phyloP scores from a whole-genome alignment of 495 filamentous ascomycete genomes.

The Cenococcum geophilum region DNA sequence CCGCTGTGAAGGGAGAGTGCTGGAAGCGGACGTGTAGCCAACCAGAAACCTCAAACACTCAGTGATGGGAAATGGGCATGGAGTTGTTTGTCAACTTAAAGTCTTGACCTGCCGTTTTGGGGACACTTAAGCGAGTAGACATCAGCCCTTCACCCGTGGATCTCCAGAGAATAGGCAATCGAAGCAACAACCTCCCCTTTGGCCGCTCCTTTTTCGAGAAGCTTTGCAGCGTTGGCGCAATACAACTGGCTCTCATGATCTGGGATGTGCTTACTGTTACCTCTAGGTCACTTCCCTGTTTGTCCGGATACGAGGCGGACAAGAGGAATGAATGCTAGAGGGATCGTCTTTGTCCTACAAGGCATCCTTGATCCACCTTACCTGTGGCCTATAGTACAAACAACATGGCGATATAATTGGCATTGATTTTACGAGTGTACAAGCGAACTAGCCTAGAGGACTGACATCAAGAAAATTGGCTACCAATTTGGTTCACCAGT shows the following conservation, averaged over 20 bases:
- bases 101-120: not conserved
- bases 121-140: not conserved
- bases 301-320: constrained; percentile 1
- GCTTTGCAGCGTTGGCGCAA: not conserved
- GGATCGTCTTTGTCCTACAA: not conserved
- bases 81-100: not conserved
- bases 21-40: not conserved
- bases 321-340: not conserved
- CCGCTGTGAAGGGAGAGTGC: not conserved
- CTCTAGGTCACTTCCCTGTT: not conserved
- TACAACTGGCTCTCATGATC: not conserved
- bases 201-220: constrained; percentile 4
- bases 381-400: not conserved
- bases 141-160: not conserved
- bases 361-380: not conserved
- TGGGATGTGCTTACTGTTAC: not conserved
- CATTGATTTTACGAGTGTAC: not conserved
- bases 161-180: not conserved
- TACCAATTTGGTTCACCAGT: too few species aligned
- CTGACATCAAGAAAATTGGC: too few species aligned
- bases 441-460: not conserved
- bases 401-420: not conserved
- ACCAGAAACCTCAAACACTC: not conserved
- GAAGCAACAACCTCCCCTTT: not conserved
- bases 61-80: not conserved